Evolutionary conservation across 1,284 basidiomycete species (phyloP).

Genomic region (Meira miltonrushii): DNA sequence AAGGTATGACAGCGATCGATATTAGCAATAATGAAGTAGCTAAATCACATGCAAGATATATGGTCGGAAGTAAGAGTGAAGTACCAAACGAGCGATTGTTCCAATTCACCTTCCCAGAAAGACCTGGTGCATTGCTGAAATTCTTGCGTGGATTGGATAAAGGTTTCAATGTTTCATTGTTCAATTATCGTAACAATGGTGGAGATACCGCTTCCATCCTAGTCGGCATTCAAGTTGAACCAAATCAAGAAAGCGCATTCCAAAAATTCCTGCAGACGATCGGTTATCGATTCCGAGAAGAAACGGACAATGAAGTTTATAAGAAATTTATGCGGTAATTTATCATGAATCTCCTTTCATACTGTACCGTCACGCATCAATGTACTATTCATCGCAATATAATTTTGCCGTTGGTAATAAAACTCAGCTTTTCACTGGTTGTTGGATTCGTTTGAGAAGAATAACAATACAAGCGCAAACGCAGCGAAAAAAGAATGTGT

Average conservation of each 20-base stretch:
- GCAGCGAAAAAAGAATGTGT: background rate
- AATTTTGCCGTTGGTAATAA: conserved; percentile 37
- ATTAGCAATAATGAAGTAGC: conserved; percentile 92
- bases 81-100: conserved; percentile 85
- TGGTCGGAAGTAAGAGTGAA: conserved; percentile 65
- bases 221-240: conserved; percentile 82
- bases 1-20: conserved; percentile 76
- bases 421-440: conserved; percentile 45
- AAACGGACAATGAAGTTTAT: conserved; percentile 84
- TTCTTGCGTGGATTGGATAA: conserved; percentile 67
- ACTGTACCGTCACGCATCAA: too few relatives aligned
- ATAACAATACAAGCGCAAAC: background rate
- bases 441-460: conserved; percentile 35
- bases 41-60: conserved; percentile 87
- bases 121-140: conserved; percentile 81
- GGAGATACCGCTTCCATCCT: conserved; percentile 57
- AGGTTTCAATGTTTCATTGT: conserved; percentile 91
- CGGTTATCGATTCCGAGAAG: conserved; percentile 81
- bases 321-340: background rate
- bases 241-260: conserved; percentile 63
- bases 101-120: conserved; percentile 93
- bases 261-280: conserved; percentile 70
- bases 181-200: conserved; percentile 96
- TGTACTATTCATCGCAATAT: too few relatives aligned
- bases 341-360: too few relatives aligned